Evolutionary conservation across 73 alveolate genomes (phyloP).

Genomic region (Paramecium octaurelia): DNA sequence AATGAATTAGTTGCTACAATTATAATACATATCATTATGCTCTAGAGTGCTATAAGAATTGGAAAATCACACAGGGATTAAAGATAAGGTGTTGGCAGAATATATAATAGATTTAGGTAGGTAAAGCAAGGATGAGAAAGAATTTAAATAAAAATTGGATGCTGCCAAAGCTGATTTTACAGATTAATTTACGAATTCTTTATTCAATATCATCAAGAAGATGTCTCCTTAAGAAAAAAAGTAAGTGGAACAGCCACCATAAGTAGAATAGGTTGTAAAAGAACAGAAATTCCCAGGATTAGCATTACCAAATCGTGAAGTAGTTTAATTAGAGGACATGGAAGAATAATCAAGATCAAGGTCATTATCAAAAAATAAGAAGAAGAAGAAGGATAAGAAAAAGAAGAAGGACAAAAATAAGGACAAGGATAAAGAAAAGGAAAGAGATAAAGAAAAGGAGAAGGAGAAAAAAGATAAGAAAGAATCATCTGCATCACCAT

Average conservation of each 20-base stretch:
- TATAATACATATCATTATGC: conserved; percentile 53
- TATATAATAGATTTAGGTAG: conserved; percentile 72
- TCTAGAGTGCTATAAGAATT: conserved; percentile 61
- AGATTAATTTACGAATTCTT: conserved; percentile 20
- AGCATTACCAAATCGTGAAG: not conserved
- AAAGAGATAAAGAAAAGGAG: not conserved
- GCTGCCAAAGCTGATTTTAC: conserved; percentile 47
- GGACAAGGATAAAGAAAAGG: not conserved
- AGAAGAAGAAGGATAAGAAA: conserved; percentile 37
- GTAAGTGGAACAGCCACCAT: not conserved
- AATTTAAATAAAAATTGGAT: conserved; percentile 56
- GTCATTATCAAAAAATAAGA: conserved; percentile 43
- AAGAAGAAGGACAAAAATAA: not conserved
- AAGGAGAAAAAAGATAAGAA: conserved; percentile 47
- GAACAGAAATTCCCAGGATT: conserved; percentile 41
- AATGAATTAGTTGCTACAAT: conserved; percentile 43
- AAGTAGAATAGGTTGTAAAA: not conserved
- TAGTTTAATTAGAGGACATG: not conserved
- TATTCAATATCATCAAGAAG: conserved; percentile 28
- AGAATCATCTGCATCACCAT: conserved; percentile 63
- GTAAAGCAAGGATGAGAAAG: conserved; percentile 51
- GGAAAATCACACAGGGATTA: conserved; percentile 58
- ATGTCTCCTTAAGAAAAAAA: not conserved
- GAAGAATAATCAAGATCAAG: conserved; percentile 41
- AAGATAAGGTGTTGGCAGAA: conserved; percentile 72